Evolutionary conservation across 768 basidiomycete species (phyloP).

Genomic region (Mycena alexandri): DNA sequence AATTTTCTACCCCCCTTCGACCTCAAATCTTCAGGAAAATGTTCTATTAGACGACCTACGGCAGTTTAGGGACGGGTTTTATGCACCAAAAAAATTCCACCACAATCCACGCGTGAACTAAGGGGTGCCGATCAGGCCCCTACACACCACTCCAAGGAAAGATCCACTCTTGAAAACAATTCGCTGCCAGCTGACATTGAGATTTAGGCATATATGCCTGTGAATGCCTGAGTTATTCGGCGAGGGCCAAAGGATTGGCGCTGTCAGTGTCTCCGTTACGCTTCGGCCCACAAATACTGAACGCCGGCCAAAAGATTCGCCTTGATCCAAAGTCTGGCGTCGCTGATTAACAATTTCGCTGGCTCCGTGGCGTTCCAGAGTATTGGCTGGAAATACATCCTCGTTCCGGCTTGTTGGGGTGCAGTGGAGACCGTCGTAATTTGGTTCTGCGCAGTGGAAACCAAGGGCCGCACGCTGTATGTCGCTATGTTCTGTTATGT

Average conservation of each 20-base stretch:
- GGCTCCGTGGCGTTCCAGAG: constrained; percentile 27
- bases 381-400: constrained; percentile 32
- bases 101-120: too few species aligned
- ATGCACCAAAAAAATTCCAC: too few species aligned
- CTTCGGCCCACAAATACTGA: not conserved
- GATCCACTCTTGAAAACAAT: not conserved
- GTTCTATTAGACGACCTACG: too few species aligned
- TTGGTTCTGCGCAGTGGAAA: constrained; percentile 33
- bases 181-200: not conserved
- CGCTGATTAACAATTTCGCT: constrained; percentile 25
- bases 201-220: constrained; percentile 27
- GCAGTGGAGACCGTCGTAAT: constrained; percentile 20
- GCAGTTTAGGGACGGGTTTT: too few species aligned
- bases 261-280: constrained; percentile 3
- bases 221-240: constrained; percentile 26
- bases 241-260: constrained; percentile 27
- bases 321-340: constrained; percentile 23
- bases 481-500: not conserved
- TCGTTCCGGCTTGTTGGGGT: constrained; percentile 24
- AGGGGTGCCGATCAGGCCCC: too few species aligned
- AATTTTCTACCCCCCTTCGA: too few species aligned
- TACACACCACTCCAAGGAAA: constrained; percentile 30
- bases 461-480: constrained; percentile 30
- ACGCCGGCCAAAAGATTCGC: constrained; percentile 7
- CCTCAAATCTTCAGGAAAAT: too few species aligned